Evolutionary conservation across 495 filamentous ascomycete species (phyloP).

Genomic region (Xeromyces bisporus): DNA sequence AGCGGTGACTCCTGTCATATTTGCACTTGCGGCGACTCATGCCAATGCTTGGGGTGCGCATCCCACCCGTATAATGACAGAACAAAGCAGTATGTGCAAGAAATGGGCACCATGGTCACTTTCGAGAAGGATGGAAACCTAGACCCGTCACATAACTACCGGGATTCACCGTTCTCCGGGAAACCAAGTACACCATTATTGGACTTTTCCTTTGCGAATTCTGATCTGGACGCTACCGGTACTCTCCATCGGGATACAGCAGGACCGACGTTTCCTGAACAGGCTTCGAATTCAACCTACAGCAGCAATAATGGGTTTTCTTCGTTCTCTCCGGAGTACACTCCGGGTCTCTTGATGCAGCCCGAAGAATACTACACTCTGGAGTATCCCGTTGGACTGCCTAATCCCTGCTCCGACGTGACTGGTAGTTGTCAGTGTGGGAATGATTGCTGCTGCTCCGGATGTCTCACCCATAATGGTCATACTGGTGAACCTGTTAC

Average conservation of each 20-base stretch:
- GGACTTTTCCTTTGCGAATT: constrained; percentile 3
- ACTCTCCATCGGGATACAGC: constrained; percentile 3
- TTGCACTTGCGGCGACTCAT: constrained; percentile 49
- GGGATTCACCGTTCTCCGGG: constrained; percentile 3
- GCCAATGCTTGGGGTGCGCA: constrained; percentile 51
- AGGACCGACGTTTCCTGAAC: constrained; percentile 1
- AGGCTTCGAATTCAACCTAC: constrained; percentile 5
- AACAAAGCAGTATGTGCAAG: constrained; percentile 47
- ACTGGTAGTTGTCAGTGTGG: constrained; percentile 34
- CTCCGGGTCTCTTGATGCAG: constrained; percentile 21
- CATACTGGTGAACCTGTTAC: constrained; percentile 18
- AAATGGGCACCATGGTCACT: constrained; percentile 30
- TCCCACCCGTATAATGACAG: constrained; percentile 56
- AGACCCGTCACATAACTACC: constrained; percentile 7
- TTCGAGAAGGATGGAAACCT: constrained; percentile 14
- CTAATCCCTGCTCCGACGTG: constrained; percentile 23
- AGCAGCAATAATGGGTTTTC: constrained; percentile 16
- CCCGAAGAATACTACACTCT: constrained; percentile 29
- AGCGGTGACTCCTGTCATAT: constrained; percentile 22
- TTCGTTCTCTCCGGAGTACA: constrained; percentile 10
- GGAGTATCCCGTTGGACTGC: constrained; percentile 27
- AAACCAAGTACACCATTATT: constrained; percentile 1
- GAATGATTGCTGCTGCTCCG: constrained; percentile 32
- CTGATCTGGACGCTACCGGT: constrained; percentile 5
- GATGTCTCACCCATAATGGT: constrained; percentile 33